Base-by-base conservation (phyloP, 129 eudicot genomes). In the Centaurea solstitialis region DNA sequence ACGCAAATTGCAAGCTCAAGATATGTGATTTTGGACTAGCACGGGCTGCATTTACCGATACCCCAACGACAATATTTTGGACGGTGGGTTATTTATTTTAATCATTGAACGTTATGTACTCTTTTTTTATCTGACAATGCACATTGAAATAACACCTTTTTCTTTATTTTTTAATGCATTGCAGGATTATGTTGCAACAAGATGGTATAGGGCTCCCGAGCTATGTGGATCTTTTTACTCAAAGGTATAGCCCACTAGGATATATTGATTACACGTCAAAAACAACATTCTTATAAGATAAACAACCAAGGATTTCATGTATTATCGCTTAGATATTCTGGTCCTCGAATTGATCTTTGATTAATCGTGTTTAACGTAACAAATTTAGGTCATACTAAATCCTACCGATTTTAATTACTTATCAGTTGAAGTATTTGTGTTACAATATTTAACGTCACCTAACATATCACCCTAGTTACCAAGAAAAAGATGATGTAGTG, bases 161-260 rank as follows among this genome's bases (percentile, higher is more conserved):
- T 7, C 41, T 23, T 39, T 9, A 20, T 61, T 24, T 33, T 23
- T 62, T 7, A 62, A 59, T 20, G n/a, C 18, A 28, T 53, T 74
- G 68, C 91, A 93, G 98, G 98, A 93, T 85, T 93, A 93, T 89
- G 98, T 93, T 71, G 98, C 98, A 41, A 93, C 98, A 43, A 87
- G 98, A 79, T 93, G 98, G 98, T 93, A 93, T 43, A 87, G 96
- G 47, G 98, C 98, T 86, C 98, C 98, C 39, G 98, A 93, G 66
- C 83, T 93, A 76, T 93, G 98, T 67, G 98, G 98, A 39, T 93
- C 98, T 70, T 93, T 93, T 74, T 93, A 87, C 83, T 91, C 98
- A 4, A 93, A 91, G 97, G 98, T 93, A 89, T 67, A 65, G 15
- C 50, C 37, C 61, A 75, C 65, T 0, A 17, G 40, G 24, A 45